Conservation (phyloP, 768 basidiomycete genomes). For the Infundibulicybe gibba region DNA sequence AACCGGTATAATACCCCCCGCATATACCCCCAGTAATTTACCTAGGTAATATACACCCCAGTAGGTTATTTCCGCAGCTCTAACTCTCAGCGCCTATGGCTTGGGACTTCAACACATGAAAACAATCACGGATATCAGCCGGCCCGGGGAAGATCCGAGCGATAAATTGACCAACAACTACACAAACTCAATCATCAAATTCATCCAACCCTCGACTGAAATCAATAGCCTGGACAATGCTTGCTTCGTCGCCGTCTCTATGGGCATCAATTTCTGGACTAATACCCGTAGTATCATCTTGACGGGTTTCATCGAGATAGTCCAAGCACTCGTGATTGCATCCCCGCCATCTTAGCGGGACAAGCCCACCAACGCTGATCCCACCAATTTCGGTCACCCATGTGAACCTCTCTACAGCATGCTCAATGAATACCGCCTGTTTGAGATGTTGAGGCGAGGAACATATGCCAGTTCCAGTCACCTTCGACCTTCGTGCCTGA, state of each 20-base stretch:
- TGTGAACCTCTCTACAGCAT: conserved; percentile 58
- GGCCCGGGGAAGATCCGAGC: no score
- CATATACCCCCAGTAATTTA: no score
- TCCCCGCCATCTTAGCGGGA: conserved; percentile 67
- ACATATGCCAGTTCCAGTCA: conserved; percentile 41
- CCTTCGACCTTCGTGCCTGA: background rate
- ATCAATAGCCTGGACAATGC: conserved; percentile 5
- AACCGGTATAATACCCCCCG: no score
- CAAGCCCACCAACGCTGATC: conserved; percentile 44
- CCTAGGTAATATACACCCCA: background rate
- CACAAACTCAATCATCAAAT: conserved; percentile 7
- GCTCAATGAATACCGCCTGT: conserved; percentile 43
- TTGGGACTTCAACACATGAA: no score
- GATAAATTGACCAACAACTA: no score
- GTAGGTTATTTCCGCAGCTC: no score
- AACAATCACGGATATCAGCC: no score
- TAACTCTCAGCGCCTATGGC: no score
- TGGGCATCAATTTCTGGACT: conserved; percentile 14
- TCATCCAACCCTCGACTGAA: conserved; percentile 4
- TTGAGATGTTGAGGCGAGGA: conserved; percentile 41
- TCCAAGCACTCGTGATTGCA: conserved; percentile 61
- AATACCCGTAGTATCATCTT: background rate
- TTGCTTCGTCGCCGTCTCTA: conserved; percentile 4
- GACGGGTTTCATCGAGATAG: conserved; percentile 39
- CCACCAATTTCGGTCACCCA: conserved; percentile 61